Evolutionary conservation across 371 early-diverging fungal genomes (phyloP).

Genomic region (Syncephalastrum contaminatum): DNA sequence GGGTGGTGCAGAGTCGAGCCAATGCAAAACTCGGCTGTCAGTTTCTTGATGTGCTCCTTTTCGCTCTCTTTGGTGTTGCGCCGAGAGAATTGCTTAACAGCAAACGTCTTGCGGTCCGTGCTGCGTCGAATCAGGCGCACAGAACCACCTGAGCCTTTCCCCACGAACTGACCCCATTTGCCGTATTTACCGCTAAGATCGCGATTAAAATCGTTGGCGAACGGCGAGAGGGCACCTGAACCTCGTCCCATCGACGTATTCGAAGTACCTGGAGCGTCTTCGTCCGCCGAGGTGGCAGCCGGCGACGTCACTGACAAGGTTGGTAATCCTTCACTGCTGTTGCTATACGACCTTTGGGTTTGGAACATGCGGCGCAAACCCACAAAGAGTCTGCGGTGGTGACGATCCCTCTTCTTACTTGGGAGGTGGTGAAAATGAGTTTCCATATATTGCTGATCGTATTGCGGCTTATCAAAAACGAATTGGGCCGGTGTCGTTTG

Average conservation of each 20-base stretch:
- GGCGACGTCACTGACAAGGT: too few species aligned
- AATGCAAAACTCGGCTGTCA: constrained; percentile 81
- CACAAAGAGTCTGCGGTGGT: constrained; percentile 29
- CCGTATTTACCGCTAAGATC: constrained; percentile 37
- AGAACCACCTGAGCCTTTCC: constrained; percentile 74
- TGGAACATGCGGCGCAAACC: constrained; percentile 56
- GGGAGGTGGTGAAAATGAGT: constrained; percentile 44
- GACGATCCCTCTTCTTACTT: constrained; percentile 36
- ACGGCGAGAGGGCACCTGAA: constrained; percentile 27
- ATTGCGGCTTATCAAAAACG: constrained; percentile 47
- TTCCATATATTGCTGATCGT: constrained; percentile 41
- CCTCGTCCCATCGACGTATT: constrained; percentile 1
- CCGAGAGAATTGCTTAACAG: constrained; percentile 79
- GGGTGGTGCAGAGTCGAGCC: constrained; percentile 74
- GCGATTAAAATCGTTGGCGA: constrained; percentile 38
- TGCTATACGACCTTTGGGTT: constrained; percentile 13
- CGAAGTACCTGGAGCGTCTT: not conserved
- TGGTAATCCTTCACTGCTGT: not conserved
- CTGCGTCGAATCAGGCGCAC: constrained; percentile 64
- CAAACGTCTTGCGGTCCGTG: constrained; percentile 58
- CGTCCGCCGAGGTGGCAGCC: not conserved
- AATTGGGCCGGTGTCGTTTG: constrained; percentile 43
- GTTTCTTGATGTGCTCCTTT: constrained; percentile 74
- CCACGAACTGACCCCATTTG: constrained; percentile 57
- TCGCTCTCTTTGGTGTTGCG: constrained; percentile 61